A percentile compares a stretch with the other conserved stretches of the same genome.
Conservation (phyloP, 1,284 basidiomycete species). For the Trametes polyzona region DNA sequence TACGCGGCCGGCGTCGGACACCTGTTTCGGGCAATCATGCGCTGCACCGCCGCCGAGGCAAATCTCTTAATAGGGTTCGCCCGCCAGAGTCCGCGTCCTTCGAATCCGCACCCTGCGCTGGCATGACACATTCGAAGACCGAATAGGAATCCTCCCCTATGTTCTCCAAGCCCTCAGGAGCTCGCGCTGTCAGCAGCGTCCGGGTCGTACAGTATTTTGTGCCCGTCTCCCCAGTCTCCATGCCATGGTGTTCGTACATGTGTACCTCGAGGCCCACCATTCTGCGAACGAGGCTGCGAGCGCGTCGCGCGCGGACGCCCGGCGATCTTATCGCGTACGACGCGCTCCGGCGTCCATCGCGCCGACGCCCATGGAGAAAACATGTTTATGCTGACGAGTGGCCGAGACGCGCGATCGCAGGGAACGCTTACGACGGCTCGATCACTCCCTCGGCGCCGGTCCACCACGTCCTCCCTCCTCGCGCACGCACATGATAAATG, state of each 20-base stretch:
- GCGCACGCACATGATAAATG: conserved; percentile 10
- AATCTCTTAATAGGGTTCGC: conserved; percentile 6
- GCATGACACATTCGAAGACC: not conserved
- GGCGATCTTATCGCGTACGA: too few species aligned
- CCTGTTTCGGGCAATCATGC: not conserved
- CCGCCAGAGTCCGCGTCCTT: conserved; percentile 2
- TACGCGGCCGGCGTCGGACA: not conserved
- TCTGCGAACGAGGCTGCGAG: too few species aligned
- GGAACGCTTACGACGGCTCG: conserved; percentile 8
- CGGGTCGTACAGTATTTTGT: not conserved
- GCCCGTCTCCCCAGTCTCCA: not conserved
- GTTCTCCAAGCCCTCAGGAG: not conserved
- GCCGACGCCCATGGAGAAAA: conserved; percentile 2
- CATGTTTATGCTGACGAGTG: conserved; percentile 4
- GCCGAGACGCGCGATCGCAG: not conserved
- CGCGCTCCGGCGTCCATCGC: not conserved
- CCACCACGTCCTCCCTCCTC: conserved; percentile 6
- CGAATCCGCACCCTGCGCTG: not conserved
- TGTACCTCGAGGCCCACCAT: too few species aligned
- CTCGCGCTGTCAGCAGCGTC: not conserved
- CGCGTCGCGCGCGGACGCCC: too few species aligned
- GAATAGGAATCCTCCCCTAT: not conserved
- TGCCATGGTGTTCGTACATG: too few species aligned
- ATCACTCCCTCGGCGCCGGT: conserved; percentile 16
- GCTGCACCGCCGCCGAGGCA: not conserved